phyloP scores from a whole-genome alignment of 768 basidiomycete species.

The Mycena galopus region DNA sequence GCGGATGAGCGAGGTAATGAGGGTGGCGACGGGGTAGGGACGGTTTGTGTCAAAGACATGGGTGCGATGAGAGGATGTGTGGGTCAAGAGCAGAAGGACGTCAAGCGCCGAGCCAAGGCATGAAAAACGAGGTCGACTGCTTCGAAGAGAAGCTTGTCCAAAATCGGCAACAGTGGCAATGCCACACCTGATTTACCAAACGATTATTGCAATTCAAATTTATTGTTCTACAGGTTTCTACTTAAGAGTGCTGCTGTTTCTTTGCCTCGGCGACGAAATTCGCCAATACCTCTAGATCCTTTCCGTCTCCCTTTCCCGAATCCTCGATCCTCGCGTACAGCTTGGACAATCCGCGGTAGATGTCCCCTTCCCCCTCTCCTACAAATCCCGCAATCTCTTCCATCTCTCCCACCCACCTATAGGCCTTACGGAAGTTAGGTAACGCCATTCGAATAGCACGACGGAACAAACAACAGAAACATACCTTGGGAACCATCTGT shows the following conservation, averaged over 20 bases:
- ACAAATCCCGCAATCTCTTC: conserved; percentile 72
- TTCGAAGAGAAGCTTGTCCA: not conserved
- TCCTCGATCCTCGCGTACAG: conserved; percentile 59
- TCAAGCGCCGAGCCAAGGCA: conserved; percentile 5
- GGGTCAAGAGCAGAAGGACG: not conserved
- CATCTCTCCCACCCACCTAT: conserved; percentile 76
- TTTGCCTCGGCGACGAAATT: conserved; percentile 63
- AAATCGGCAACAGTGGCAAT: conserved; percentile 8
- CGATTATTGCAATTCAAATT: not conserved
- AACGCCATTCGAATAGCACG: not conserved
- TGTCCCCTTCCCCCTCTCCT: conserved; percentile 56
- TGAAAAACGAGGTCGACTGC: not conserved
- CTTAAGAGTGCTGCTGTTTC: too few relatives aligned
- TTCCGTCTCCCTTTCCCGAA: conserved; percentile 50
- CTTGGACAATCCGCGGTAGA: conserved; percentile 62
- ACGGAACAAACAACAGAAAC: not conserved
- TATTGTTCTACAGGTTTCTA: not conserved
- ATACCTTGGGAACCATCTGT: conserved; percentile 64
- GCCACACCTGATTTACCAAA: too few relatives aligned
- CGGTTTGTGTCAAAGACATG: conserved; percentile 32
- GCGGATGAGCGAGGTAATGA: conserved; percentile 34
- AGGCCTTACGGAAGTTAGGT: conserved; percentile 47
- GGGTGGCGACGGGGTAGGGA: conserved; percentile 27
- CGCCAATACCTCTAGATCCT: conserved; percentile 56
- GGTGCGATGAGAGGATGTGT: not conserved